Evolutionary conservation across 2,329 filamentous ascomycete genomes (phyloP).

Genomic region (Aspergillus sp.): DNA sequence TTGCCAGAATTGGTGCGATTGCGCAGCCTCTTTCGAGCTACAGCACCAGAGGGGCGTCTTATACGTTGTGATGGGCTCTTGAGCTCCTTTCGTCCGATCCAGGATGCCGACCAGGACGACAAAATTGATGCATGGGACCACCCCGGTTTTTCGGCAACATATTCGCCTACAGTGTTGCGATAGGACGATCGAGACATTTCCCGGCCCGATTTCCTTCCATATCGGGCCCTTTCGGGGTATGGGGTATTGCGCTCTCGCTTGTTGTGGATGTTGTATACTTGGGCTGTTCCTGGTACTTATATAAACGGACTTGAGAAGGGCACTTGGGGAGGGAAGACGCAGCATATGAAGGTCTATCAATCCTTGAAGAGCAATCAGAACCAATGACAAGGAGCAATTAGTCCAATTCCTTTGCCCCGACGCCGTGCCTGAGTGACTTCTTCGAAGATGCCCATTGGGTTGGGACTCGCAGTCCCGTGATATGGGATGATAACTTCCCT

Average conservation of each 20-base stretch:
- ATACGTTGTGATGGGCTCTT: conserved; percentile 10
- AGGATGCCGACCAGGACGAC: not conserved
- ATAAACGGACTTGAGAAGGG: too few relatives aligned
- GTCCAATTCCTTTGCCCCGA: too few relatives aligned
- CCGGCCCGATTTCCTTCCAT: conserved; percentile 8
- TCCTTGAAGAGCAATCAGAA: too few relatives aligned
- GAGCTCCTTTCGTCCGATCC: not conserved
- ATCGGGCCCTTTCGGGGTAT: conserved; percentile 8
- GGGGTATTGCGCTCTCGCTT: conserved; percentile 7
- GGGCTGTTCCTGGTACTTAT: conserved; percentile 3
- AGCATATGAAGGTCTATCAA: too few relatives aligned
- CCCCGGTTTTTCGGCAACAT: conserved; percentile 9
- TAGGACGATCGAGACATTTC: conserved; percentile 10
- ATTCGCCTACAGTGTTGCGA: conserved; percentile 1
- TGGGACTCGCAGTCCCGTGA: not conserved
- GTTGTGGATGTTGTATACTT: conserved; percentile 9
- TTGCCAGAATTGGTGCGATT: conserved; percentile 6
- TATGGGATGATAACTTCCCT: not conserved
- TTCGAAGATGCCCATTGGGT: not conserved
- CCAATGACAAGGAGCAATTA: too few relatives aligned
- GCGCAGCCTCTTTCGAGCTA: conserved; percentile 8
- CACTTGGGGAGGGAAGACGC: too few relatives aligned
- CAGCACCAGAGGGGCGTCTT: conserved; percentile 11
- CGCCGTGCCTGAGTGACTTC: not conserved
- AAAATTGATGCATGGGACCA: conserved; percentile 3